Evolutionary conservation across 306 rosid genomes (phyloP), one percentile per base, ranked within the genome.

Genomic region (Cucurbita argyrosperma): DNA sequence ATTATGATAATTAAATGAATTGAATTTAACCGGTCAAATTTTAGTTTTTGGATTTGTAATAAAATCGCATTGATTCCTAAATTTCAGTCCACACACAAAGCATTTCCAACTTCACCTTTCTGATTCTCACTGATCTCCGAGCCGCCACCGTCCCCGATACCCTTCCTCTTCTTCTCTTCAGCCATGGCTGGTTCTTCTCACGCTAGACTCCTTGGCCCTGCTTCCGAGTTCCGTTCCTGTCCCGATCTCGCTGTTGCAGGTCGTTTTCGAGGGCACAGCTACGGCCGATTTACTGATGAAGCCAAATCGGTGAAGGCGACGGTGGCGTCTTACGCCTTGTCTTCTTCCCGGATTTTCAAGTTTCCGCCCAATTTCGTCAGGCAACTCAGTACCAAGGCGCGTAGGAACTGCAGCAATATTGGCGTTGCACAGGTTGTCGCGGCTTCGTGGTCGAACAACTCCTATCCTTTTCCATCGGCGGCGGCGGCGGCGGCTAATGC

Each of bases 361-460:
- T 94, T 94, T 58, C 97, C 98, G 19, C 98, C 97, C 0, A 94
- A 94, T 83, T 94, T 94, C 55, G 92, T 86, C 76, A 90, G 95
- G 74, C 97, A 90, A 84, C 87, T 94, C 23, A 90, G 98, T 88
- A 90, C 82, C 60, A 90, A 94, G 84, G 96, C 98, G 3, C 92
- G 97, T 40, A 82, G 97, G 69, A 94, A 94, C 80, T 94, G 98
- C 80, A 87, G 98, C 88, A 94, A 94, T 85, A 94, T 94, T 83
- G 97, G 97, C 13, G 97, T 94, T 53, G 98, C 98, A 2, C 98
- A 94, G 82, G 86, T 94, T 79, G 98, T 94, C n/a, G 96, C 97
- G 14, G 97, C 98, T 57, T 94, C 98, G 80, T 90, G 98, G 98
- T 89, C 98, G 11, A 85, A 94, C 87, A 74, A 47, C 56, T 6